Conservation (phyloP, 345 rosid species). For the Brassica juncea region DNA sequence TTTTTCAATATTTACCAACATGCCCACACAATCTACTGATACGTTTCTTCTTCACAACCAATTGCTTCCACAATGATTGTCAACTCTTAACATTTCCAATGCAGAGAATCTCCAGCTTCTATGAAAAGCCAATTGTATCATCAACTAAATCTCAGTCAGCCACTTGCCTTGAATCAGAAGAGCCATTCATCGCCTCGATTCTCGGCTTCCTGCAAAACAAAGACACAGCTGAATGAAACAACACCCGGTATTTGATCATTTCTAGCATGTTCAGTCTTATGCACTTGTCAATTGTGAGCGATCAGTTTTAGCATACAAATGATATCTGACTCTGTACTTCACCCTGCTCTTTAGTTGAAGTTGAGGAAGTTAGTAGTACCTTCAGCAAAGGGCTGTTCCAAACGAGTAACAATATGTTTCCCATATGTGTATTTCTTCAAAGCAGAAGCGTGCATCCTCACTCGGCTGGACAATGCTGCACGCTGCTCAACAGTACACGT, state of each 20-base stretch:
- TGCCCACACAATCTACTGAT: conserved; percentile 32
- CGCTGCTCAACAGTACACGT: conserved; percentile 54
- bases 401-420: conserved; percentile 72
- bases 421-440: conserved; percentile 80
- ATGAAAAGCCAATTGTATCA: conserved; percentile 18
- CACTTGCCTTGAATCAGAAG: conserved; percentile 6
- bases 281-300: not conserved
- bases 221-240: not conserved
- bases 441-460: conserved; percentile 54
- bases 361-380: conserved; percentile 41
- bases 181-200: conserved; percentile 19
- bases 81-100: conserved; percentile 18
- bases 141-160: conserved; percentile 17
- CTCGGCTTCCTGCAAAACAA: conserved; percentile 25
- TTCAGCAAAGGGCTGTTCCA: conserved; percentile 60
- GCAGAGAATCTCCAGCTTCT: conserved; percentile 20
- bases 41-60: conserved; percentile 12
- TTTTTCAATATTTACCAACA: conserved; percentile 33
- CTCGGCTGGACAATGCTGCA: conserved; percentile 45
- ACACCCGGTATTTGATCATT: not conserved
- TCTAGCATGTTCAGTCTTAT: not conserved
- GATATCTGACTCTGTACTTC: not conserved
- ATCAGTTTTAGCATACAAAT: not conserved
- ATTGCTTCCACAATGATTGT: conserved; percentile 4
- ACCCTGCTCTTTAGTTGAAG: not conserved